Conservation (phyloP, 257 asterid species). For the Schizonepeta tenuifolia region DNA sequence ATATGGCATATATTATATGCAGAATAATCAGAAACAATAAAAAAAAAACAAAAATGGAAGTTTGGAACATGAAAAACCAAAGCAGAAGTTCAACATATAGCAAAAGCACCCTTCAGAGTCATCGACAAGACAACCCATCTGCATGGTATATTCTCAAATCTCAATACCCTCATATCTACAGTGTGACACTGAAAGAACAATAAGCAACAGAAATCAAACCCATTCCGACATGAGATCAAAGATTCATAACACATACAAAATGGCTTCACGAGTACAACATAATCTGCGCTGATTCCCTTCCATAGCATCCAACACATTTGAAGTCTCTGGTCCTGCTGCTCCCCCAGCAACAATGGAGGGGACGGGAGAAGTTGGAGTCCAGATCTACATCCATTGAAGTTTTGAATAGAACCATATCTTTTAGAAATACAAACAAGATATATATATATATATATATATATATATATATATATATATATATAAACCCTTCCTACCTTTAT, state of each 20-base stretch:
- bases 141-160: neutral
- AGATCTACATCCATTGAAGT: constrained; percentile 59
- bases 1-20: neutral
- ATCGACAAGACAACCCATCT: constrained; percentile 5
- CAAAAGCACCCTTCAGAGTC: neutral
- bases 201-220: constrained; percentile 16
- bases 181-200: neutral
- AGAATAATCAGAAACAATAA: constrained; percentile 22
- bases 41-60: neutral
- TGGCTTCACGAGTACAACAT: constrained; percentile 66
- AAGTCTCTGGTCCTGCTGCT: constrained; percentile 69
- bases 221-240: constrained; percentile 9
- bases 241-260: constrained; percentile 57
- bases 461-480: no score
- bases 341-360: constrained; percentile 78
- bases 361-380: constrained; percentile 82
- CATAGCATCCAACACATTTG: constrained; percentile 71
- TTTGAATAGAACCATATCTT: constrained; percentile 17
- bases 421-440: constrained; percentile 23
- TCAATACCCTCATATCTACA: neutral
- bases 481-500: constrained; percentile 69
- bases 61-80: neutral
- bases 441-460: no score
- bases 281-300: constrained; percentile 81
- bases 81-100: neutral